A percentile compares a stretch with the other conserved stretches of the same genome.
These are phyloP conservation scores for Rhodotorula toruloides DNA, from an alignment of 768 basidiomycete species.

Conservation along the genomic window DNA sequence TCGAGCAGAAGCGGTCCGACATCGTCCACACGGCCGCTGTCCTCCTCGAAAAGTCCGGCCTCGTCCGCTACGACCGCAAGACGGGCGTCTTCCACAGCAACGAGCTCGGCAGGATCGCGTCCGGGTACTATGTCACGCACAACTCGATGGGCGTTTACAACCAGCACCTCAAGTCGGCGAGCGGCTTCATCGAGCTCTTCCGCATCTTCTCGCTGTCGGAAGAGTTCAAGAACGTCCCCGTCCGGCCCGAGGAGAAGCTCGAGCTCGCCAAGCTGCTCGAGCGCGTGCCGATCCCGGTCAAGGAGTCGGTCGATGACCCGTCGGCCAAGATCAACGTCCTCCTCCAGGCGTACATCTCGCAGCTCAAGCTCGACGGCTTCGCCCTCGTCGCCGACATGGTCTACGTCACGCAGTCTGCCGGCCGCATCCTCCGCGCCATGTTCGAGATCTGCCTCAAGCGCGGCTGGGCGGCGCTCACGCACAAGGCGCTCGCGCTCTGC, in stretches of 20 bases:
- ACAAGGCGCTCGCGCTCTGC: conserved; percentile 84
- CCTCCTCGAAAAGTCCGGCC: conserved; percentile 83
- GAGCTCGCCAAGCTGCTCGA: conserved; percentile 86
- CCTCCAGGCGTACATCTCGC: conserved; percentile 87
- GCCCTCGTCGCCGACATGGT: conserved; percentile 56
- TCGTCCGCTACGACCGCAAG: conserved; percentile 87
- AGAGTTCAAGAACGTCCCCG: conserved; percentile 83
- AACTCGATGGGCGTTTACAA: conserved; percentile 96
- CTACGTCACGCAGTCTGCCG: conserved; percentile 94
- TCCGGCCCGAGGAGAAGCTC: conserved; percentile 64
- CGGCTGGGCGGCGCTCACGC: conserved; percentile 93
- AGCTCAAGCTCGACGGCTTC: conserved; percentile 81
- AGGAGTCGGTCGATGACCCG: conserved; percentile 92
- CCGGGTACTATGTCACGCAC: conserved; percentile 91
- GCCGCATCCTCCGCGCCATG: conserved; percentile 89
- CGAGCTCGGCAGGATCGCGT: conserved; percentile 88
- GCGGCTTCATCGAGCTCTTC: conserved; percentile 80
- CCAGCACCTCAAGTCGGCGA: conserved; percentile 72
- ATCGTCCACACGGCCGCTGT: conserved; percentile 90
- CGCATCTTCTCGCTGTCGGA: conserved; percentile 90
- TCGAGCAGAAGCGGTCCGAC: conserved; percentile 84
- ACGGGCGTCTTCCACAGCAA: conserved; percentile 85
- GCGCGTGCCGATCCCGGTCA: conserved; percentile 92
- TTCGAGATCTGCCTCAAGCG: conserved; percentile 97
- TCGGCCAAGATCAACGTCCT: conserved; percentile 96